Evolutionary conservation across 441 rosid species (phyloP).

Genomic region (Syzygium syzygioides): DNA sequence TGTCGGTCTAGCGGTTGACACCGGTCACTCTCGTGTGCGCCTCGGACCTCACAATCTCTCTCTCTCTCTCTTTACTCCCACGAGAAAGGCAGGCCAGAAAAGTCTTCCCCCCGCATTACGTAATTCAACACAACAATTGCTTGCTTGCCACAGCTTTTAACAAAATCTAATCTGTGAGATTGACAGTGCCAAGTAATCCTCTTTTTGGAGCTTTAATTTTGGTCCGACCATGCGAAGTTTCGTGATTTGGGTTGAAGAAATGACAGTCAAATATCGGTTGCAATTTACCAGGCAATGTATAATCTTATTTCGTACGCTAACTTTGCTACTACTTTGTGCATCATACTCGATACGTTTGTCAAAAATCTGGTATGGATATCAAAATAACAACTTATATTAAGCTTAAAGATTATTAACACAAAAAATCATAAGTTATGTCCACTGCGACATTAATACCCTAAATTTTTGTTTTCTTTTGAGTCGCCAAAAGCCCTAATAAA

Average conservation of each 20-base stretch:
- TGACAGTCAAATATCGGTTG: neutral
- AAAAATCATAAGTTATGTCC: too few species aligned
- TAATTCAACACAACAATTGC: neutral
- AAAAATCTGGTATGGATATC: fast-evolving
- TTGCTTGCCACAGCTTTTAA: neutral
- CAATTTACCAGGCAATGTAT: fast-evolving
- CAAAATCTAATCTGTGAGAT: neutral
- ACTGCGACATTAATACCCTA: fast-evolving
- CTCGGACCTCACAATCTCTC: neutral
- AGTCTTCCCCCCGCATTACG: neutral
- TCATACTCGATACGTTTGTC: fast-evolving
- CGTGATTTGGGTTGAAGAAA: neutral
- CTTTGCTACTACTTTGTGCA: fast-evolving
- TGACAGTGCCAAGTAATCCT: neutral
- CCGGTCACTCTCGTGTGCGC: neutral
- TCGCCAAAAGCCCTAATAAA: neutral
- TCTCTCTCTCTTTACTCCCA: neutral
- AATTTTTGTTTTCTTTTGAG: too few species aligned
- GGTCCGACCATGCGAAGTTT: neutral
- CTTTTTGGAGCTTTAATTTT: neutral
- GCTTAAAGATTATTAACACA: neutral
- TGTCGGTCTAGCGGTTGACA: neutral
- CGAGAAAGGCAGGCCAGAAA: neutral
- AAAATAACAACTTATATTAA: neutral
- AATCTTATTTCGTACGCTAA: too few species aligned